Evolutionary conservation across 305 asterid species (phyloP), one percentile per base, ranked within the genome.

Genomic region (Rubia tinctorum): DNA sequence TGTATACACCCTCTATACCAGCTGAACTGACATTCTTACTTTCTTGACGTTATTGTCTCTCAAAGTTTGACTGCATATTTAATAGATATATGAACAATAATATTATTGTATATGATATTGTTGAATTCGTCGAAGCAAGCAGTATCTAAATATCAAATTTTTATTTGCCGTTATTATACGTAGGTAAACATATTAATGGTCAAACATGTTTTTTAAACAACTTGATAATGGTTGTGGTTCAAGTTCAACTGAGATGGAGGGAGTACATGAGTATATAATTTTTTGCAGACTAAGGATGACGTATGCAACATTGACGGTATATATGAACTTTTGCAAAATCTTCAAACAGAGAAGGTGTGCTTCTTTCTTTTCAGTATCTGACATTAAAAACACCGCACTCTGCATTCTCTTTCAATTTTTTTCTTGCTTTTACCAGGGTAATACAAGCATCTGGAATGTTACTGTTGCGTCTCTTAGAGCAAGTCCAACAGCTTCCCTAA

Each of bases 281-380:
- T 22, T 58, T 58, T 4, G 64, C 64, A 20, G 64, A 58, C 64
- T 58, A 27, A 58, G 8, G 64, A 58, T 10, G 64, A 58, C 20
- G 7, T 58, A 58, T 58, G 64, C 64, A 58, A 27, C 64, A 58
- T 58, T 23, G 64, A 58, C 64, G 20, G 64, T 58, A 58, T 20
- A 58, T 34, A 22, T 22, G 64, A 58, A 23, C 37, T 58, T 58
- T 58, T 58, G 34, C 20, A 58, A 58, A 58, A 58, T 20, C 63
- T 58, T 58, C 30, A 22, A 8, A 13, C 64, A 23, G 64, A 20
- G 64, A 58, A 20, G 34, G 64, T 58, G 34, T 22, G 9, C 34
- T 58, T 58, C 34, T 53, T 22, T 53, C 64, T 20, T 56, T 56
- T 58, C 64, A 22, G 20, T 20, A 10, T 10, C 12, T 58, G 64